phyloP scores from a whole-genome alignment of 306 rosid species.

The Morella rubra region DNA sequence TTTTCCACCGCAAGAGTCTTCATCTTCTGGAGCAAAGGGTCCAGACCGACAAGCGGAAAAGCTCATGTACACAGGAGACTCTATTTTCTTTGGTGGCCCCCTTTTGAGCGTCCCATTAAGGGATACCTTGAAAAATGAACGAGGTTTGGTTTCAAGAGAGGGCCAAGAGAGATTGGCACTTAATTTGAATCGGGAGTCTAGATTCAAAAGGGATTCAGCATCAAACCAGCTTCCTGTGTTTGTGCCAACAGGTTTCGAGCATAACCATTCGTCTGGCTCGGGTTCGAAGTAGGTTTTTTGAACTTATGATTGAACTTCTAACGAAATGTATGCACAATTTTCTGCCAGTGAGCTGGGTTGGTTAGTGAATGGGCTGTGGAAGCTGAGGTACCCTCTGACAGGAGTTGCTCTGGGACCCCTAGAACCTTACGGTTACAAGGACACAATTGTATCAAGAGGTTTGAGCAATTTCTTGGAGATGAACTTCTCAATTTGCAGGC shows the following conservation, averaged over 20 bases:
- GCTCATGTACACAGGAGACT: constrained; percentile 87
- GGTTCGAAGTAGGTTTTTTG: constrained; percentile 41
- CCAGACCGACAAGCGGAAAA: constrained; percentile 60
- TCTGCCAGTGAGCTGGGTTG: constrained; percentile 13
- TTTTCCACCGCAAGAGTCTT: constrained; percentile 47
- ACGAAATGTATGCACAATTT: constrained; percentile 8
- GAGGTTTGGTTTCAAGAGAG: constrained; percentile 44
- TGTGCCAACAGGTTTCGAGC: constrained; percentile 71
- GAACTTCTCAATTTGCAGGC: constrained; percentile 24
- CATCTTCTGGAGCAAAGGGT: constrained; percentile 54
- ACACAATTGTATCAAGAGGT: neutral
- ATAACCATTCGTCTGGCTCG: constrained; percentile 53
- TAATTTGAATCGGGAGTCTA: constrained; percentile 64
- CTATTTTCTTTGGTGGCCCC: constrained; percentile 95
- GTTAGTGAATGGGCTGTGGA: neutral
- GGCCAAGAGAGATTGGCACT: constrained; percentile 49
- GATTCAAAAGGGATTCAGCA: constrained; percentile 71
- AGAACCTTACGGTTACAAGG: neutral
- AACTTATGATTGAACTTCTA: constrained; percentile 35
- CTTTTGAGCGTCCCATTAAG: constrained; percentile 65
- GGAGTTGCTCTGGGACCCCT: constrained; percentile 15
- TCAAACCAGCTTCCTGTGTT: constrained; percentile 97
- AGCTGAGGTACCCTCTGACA: constrained; percentile 1
- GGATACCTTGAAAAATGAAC: constrained; percentile 63
- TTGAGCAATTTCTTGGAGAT: constrained; percentile 26